These are phyloP conservation scores for Posidonia australis DNA, from an alignment of 106 monocot species.

Conservation along the genomic window DNA sequence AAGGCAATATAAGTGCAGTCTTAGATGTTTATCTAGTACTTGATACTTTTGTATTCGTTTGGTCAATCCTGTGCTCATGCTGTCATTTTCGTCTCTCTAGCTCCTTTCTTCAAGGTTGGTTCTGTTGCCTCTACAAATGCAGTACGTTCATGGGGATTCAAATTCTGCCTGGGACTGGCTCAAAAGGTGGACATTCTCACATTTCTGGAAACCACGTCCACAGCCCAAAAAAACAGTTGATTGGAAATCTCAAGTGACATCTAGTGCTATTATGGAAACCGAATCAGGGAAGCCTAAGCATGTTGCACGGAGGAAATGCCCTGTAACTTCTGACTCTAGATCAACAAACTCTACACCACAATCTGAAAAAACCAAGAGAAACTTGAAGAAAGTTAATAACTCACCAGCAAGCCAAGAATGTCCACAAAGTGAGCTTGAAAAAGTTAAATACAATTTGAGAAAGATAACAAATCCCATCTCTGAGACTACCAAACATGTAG, in stretches of 20 bases:
- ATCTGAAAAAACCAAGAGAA: conserved; percentile 41
- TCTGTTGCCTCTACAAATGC: conserved; percentile 41
- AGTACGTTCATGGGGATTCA: conserved; percentile 37
- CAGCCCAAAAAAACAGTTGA: conserved; percentile 32
- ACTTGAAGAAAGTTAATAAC: conserved; percentile 27
- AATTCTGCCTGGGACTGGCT: conserved; percentile 71
- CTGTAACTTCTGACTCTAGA: conserved; percentile 18
- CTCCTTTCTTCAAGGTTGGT: conserved; percentile 37
- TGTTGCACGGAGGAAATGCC: conserved; percentile 23
- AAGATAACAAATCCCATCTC: conserved; percentile 22
- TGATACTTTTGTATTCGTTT: too few species aligned
- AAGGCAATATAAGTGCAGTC: too few species aligned
- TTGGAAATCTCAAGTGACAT: conserved; percentile 33
- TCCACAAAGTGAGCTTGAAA: conserved; percentile 54
- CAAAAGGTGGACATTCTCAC: conserved; percentile 53
- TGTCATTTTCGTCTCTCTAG: conserved; percentile 43
- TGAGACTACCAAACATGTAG: conserved; percentile 12
- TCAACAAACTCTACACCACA: conserved; percentile 21
- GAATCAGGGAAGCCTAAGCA: conserved; percentile 73
- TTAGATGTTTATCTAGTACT: too few species aligned
- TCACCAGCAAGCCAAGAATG: conserved; percentile 34
- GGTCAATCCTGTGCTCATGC: too few species aligned
- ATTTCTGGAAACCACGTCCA: conserved; percentile 43
- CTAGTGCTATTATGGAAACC: conserved; percentile 31
- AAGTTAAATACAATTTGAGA: conserved; percentile 24